Evolutionary conservation across 805 yeast genomes (phyloP).

Genomic region (Metschnikowia vanudenii): DNA sequence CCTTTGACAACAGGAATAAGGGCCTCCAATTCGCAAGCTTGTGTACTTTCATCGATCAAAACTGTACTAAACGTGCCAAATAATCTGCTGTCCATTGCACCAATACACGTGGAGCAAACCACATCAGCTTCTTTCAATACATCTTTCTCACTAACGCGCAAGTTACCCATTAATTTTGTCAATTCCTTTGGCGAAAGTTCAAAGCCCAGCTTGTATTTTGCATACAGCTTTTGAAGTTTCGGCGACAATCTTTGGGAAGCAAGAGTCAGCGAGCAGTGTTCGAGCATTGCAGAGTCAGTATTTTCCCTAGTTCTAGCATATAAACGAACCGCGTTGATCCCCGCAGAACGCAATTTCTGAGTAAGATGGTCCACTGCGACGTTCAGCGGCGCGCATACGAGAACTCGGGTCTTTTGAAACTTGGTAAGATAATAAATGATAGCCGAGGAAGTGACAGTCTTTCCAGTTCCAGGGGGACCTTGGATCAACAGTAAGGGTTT

Average conservation of each 20-base stretch:
- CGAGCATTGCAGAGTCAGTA: constrained; percentile 44
- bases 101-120: constrained; percentile 88
- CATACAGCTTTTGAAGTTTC: constrained; percentile 44
- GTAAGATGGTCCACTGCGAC: constrained; percentile 94
- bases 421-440: constrained; percentile 74
- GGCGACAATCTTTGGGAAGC: constrained; percentile 51
- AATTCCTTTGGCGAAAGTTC: constrained; percentile 12
- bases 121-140: constrained; percentile 64
- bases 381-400: constrained; percentile 94
- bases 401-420: constrained; percentile 58
- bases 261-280: constrained; percentile 18
- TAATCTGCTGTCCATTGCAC: constrained; percentile 79
- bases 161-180: constrained; percentile 4
- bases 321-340: constrained; percentile 74
- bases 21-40: constrained; percentile 90
- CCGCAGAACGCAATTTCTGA: constrained; percentile 63
- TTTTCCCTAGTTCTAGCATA: constrained; percentile 80
- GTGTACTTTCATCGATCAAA: constrained; percentile 89
- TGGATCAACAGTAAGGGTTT: constrained; percentile 40
- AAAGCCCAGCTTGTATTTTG: constrained; percentile 31
- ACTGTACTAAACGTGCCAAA: constrained; percentile 67
- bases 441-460: constrained; percentile 89
- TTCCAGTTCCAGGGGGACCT: constrained; percentile 94
- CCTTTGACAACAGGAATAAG: constrained; percentile 87
- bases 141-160: constrained; percentile 43